phyloP scores from a whole-genome alignment of 2,329 filamentous ascomycete species.

The Cladophialophora bantiana region DNA sequence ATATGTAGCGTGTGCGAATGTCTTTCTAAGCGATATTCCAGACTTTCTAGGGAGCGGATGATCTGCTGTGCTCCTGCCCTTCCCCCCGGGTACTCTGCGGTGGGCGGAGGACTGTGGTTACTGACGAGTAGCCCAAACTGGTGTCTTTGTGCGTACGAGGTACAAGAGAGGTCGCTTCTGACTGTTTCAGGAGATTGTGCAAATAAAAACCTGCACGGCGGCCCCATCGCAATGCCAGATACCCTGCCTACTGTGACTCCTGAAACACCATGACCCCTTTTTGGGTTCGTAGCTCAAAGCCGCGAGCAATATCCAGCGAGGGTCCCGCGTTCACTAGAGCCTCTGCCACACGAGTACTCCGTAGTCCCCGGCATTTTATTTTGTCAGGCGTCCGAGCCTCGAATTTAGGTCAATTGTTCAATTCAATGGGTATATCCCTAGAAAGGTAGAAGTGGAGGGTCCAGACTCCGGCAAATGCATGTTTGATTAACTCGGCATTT shows the following conservation, averaged over 20 bases:
- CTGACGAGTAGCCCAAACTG: background rate
- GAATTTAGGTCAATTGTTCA: background rate
- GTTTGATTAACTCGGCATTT: constrained; percentile 20
- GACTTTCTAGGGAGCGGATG: constrained; percentile 14
- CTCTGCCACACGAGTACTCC: background rate
- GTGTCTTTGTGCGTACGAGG: constrained; percentile 1
- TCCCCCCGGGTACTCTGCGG: constrained; percentile 1
- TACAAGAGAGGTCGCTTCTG: constrained; percentile 3
- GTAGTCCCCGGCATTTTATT: background rate
- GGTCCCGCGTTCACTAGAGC: background rate
- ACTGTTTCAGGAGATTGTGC: constrained; percentile 5
- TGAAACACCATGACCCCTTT: background rate
- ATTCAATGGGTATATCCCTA: background rate
- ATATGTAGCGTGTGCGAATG: constrained; percentile 12
- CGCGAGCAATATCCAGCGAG: background rate
- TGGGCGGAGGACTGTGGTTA: background rate
- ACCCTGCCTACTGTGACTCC: background rate
- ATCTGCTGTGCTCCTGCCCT: constrained; percentile 8
- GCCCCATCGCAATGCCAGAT: background rate
- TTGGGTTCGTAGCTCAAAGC: background rate
- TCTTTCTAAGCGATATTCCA: constrained; percentile 23
- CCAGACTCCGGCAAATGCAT: constrained; percentile 5
- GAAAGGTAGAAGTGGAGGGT: constrained; percentile 12
- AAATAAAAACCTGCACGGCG: background rate
- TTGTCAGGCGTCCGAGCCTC: background rate